Evolutionary conservation across 1,284 basidiomycete genomes (phyloP), one percentile per base, ranked within the genome.

Genomic region (Pascua sp.): DNA sequence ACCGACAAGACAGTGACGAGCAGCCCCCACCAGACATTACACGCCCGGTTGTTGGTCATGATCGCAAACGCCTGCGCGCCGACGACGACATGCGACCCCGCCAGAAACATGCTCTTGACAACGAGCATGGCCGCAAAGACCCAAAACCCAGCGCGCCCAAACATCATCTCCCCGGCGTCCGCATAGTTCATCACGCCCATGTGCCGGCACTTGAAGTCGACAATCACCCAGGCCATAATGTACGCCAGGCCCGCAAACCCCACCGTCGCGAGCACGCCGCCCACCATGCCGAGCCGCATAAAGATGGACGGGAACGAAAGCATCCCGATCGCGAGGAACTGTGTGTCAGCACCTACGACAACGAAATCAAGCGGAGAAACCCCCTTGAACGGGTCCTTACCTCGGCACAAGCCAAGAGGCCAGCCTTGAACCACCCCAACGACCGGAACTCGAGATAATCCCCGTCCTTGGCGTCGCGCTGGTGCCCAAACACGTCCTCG

Each of bases 241-340:
- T 66, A 70, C n/a, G 66, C 63, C 16, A 70, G 55, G n/a, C 57
- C 46, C 43, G 59, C 67, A 17, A 70, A 49, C 37, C 46, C 56
- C 46, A 70, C 41, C 11, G 65, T 69, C 16, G 65, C 61, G 47
- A 72, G 59, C 5, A 68, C 49, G 17, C 69, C 70, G 39, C 66
- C 68, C 46, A 67, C 69, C 47, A 75, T 65, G 49, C 73, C 73
- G 12, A 75, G 61, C 47, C 69, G 62, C 38, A 66, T 54, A 61
- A 68, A 73, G 52, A 70, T 66, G 48, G 69, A 70, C 12, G 72
- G 72, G 62, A 71, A 73, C 15, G 72, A 70, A 15, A 72, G 59
- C 11, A 67, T 53, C 41, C 70, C 70, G 16, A 72, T 53, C 0
- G 69, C 68, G 56, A 72, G 69, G 51, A 53, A 57, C 65, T 67